Base-by-base conservation (phyloP, 1,139 yeast genomes). In the Geotrichum reessii region DNA sequence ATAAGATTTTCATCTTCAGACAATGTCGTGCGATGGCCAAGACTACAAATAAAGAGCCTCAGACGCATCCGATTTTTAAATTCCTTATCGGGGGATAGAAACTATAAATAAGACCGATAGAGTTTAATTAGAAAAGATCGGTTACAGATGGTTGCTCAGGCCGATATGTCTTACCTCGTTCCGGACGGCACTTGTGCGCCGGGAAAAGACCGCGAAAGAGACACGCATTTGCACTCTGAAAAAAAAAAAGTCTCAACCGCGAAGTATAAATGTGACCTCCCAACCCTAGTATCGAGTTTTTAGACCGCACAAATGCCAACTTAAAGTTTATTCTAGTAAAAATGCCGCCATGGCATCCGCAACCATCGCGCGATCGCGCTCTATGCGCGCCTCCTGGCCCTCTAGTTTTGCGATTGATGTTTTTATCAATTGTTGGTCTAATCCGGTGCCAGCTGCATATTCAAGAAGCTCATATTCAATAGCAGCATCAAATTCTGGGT, bases 401-500 rank as follows among this genome's bases (percentile, higher is more conserved):
- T 55, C 33, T 2, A 65, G 58, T 22, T 69, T 55, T 1, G 52
- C 52, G 21, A 63, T 51, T 0, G 67, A 69, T 14, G 67, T 67
- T 11, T 62, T 60, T 14, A 66, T 63, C 33, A 61, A 55, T 3
- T 65, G 65, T 17, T 19, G 44, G 44, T 37, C 44, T 17, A 37
- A 7, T 1, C 63, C 65, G 3, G 61, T 33, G 50, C 68, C 56
- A 7, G 59, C 47, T 3, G 71, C 69, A n/a, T 53, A 46, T 19
- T 61, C 60, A 8, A 67, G 63, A 37, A 71, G 57, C 6, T 58
- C 63, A 63, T 66, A 61, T 68, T 74, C 70, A 68, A 74, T 61
- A 55, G 73, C 78, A 1, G 76, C 72, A 28, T 76, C 69, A 67
- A 87, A 90, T 69, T 91, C 97, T 0, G 97, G 97, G 67, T 91